phyloP scores from a whole-genome alignment of 306 rosid genomes.

The Ammopiptanthus mongolicus region DNA sequence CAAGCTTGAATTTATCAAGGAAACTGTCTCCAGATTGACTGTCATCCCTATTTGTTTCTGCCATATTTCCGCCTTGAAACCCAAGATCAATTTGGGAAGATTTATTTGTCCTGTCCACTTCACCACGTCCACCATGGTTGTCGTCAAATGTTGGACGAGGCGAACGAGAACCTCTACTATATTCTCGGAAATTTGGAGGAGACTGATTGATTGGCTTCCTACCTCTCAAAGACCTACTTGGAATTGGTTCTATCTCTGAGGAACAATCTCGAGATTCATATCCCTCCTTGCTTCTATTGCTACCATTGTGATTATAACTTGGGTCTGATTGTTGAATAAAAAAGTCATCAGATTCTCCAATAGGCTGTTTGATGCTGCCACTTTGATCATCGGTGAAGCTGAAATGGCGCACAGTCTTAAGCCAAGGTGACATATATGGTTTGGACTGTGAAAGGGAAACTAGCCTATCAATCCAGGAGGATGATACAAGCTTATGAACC shows the following conservation, averaged over 20 bases:
- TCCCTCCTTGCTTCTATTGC: not conserved
- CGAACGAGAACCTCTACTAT: slow-evolving; percentile 11
- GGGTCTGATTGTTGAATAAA: not conserved
- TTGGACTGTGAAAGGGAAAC: slow-evolving; percentile 20
- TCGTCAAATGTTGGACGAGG: slow-evolving; percentile 29
- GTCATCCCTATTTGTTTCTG: slow-evolving; percentile 8
- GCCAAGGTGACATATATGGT: slow-evolving; percentile 11
- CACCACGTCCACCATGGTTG: not conserved
- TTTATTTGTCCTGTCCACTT: not conserved
- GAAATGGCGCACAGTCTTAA: slow-evolving; percentile 30
- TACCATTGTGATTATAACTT: not conserved
- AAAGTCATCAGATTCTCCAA: slow-evolving; percentile 25
- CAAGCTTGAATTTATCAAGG: slow-evolving; percentile 70
- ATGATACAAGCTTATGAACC: slow-evolving; percentile 24
- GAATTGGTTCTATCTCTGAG: slow-evolving; percentile 35
- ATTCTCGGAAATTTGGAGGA: slow-evolving; percentile 3
- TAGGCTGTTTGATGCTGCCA: not conserved
- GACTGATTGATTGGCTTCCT: slow-evolving; percentile 8
- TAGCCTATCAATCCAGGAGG: slow-evolving; percentile 21
- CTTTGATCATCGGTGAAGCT: slow-evolving; percentile 29
- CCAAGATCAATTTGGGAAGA: slow-evolving; percentile 22
- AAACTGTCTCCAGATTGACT: slow-evolving; percentile 46
- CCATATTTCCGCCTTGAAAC: slow-evolving; percentile 21
- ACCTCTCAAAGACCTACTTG: slow-evolving; percentile 40
- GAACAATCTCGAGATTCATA: not conserved